Base-by-base conservation (phyloP, 2,329 filamentous ascomycete genomes). In the Apiospora hydei region DNA sequence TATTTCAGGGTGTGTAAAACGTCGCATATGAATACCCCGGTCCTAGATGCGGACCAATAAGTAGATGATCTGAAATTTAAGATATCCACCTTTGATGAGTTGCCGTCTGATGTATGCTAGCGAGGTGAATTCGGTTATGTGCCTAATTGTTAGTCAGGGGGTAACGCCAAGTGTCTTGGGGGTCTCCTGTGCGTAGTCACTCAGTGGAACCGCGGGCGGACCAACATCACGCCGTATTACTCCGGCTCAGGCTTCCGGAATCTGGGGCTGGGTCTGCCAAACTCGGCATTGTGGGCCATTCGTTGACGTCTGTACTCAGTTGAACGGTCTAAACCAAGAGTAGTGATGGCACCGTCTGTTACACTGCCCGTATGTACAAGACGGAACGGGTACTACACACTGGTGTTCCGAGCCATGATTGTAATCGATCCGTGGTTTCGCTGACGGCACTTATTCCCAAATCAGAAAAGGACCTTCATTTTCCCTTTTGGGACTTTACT, bases 51-150 rank as follows among this genome's bases (percentile, higher is more conserved):
- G 41, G 57, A 34, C 57, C 57, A 13, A 41, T 41, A 41, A 41
- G 57, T 64, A 64, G 57, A 64, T 64, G 57, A 64, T 64, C 30
- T 64, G 34, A 64, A 64, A 24, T 64, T 41, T 34, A 41, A 64
- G 34, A 64, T 41, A 64, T 64, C 57, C 57, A 64, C 7, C 30
- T 41, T 64, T 64, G 34, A 13, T 16, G 8, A 41, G 57, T 41
- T 6, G 18, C 41, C 10, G 18, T 13, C 34, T 41, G 4, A 30
- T 24, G 4, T 8, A 14, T 4, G 10, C 14, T 13, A 51, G 8
- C 26, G 26, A 47, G 21, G 6, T 21, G 18, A 14, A 3, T 14
- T 53, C 18, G 24, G 11, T 30, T 30, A 6, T 30, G 49, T 30
- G 11, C 24, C 49, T 53, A 26, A 24, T 53, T 30, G 4, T 53